Evolutionary conservation across 1,139 yeast species (phyloP), one percentile per base, ranked within the genome.

Genomic region (Yamadazyma atmosphaerica): DNA sequence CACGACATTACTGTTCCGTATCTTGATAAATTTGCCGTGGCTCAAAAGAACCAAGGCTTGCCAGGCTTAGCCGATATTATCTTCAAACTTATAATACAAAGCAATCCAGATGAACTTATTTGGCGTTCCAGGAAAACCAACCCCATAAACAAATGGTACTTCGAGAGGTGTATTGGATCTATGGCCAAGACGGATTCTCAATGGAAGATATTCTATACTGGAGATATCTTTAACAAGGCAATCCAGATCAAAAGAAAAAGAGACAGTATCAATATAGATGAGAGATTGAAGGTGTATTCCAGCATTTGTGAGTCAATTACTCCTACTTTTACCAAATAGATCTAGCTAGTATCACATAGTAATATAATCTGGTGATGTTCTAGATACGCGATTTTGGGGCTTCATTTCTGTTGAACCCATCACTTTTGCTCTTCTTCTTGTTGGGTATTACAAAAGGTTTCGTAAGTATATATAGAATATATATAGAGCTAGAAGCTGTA

Each of bases 111-210:
- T 11, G 96, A 87, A 54, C 60, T 92, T 14, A 65, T 92, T 1
- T 92, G 98, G 98, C 74, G 98, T 52, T 89, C 97, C 2, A 68
- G 96, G 37, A 77, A 77, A 44, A 75, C 65, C 40, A 92, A 92
- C 56, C 96, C 97, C 0, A 97, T 92, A 4, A 92, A 92, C 64
- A 89, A 89, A 53, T 92, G 98, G 98, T 92, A 92, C 58, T 92
- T 90, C 60, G 98, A 92, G 52, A 72, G 98, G 46, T 84, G 96
- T 35, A 69, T 75, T 27, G 96, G 96, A 0, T 80, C 86, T 18
- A 59, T 79, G 42, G 73, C 77, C 35, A 55, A 69, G 16, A 72
- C 74, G 0, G 72, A 65, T 15, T 69, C 85, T 4, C 69, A 72
- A 21, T 85, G 94, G 94, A 73, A 79, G 47, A 63, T 83, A 44